Evolutionary conservation across 805 yeast genomes (phyloP), one percentile per base, ranked within the genome.

Genomic region (Starmerella apis): DNA sequence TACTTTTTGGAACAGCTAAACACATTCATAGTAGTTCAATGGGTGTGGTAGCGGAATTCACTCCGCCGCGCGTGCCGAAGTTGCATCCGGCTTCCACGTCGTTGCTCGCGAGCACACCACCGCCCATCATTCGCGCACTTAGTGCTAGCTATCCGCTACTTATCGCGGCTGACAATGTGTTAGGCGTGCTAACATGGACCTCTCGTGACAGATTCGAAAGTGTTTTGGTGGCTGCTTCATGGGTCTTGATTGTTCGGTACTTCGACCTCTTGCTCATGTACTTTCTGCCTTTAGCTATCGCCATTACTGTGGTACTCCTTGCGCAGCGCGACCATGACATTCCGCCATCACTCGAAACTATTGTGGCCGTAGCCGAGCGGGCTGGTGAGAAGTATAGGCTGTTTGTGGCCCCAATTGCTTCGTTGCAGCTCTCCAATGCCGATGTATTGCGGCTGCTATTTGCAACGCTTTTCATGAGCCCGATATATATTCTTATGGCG

Each of bases 131-230:
- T 27, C 83, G 85, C 59, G 85, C 92, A 2, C 72, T 90, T 46
- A 77, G 87, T 35, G 74, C 79, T 53, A 78, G 94, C 9, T 88
- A 90, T 63, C 97, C 97, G 1, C 86, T 86, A 62, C 70, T 90
- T 38, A 72, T 84, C 35, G 76, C 83, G 1, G 77, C 80, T 9
- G 86, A 88, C 64, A 78, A 80, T 56, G 55, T 77, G 2, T 70
- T 87, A 49, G 80, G 85, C 38, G 72, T 87, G 35, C 65, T 85
- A 32, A 88, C 97, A 0, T 90, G 98, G 98, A 84, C 96, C 2
- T 80, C 80, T 54, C 88, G 83, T 32, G 92, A 86, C 63, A 71
- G 76, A 30, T 86, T 90, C 86, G 67, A 81, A 49, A 79, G 86
- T 59, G 69, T 83, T 18, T 71, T 86, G 24, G 59, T 82, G 42